Evolutionary conservation across 1,284 basidiomycete genomes (phyloP).

Genomic region (Takashimella tepidaria): DNA sequence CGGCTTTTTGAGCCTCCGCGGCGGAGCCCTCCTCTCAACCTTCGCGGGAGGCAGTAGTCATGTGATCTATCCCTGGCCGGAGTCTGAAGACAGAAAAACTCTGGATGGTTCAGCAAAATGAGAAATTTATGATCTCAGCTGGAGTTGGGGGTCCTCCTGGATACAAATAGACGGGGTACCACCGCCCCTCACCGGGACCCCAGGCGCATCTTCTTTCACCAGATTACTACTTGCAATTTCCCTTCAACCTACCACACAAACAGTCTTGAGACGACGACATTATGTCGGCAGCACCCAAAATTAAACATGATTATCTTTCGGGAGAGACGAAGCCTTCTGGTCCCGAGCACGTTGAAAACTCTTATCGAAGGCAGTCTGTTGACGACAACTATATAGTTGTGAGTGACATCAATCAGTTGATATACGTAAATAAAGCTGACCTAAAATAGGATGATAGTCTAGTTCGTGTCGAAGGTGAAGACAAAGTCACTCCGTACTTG

Average conservation of each 20-base stretch:
- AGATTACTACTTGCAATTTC: background rate
- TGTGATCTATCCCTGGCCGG: no score
- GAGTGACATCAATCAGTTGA: slow-evolving; percentile 12
- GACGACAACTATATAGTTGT: background rate
- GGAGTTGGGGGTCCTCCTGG: no score
- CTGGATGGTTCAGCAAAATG: background rate
- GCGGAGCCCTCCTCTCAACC: no score
- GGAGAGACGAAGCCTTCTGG: background rate
- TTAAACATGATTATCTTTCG: background rate
- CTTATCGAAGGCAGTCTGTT: background rate
- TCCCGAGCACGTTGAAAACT: background rate
- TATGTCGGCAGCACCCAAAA: background rate
- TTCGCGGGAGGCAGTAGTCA: no score
- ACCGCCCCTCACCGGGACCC: background rate
- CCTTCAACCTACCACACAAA: background rate
- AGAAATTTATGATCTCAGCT: no score
- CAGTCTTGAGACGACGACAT: background rate
- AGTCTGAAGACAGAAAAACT: no score
- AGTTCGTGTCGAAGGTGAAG: slow-evolving; percentile 3
- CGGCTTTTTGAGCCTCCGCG: no score
- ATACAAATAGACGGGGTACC: background rate
- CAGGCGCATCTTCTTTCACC: background rate
- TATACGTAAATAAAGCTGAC: slow-evolving; percentile 26
- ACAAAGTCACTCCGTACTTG: slow-evolving; percentile 2
- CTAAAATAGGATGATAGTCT: background rate